These are phyloP conservation scores for Leishmania major DNA, from an alignment of 208 protist genomes.

Conservation along the genomic window DNA sequence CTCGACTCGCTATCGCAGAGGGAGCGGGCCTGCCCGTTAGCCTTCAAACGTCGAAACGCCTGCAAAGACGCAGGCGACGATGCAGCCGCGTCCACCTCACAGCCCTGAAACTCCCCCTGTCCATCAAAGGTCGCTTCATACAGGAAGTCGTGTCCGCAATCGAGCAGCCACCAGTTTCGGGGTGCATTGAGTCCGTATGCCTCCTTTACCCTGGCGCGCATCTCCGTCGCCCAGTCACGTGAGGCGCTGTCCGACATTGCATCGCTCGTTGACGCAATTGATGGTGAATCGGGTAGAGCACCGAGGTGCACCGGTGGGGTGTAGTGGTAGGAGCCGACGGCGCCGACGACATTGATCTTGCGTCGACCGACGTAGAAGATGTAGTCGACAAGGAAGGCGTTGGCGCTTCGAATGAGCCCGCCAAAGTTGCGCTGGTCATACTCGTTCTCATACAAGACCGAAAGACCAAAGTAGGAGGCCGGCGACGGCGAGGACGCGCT, in stretches of 20 bases:
- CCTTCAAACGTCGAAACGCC: conserved; percentile 35
- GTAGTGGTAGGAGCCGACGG: conserved; percentile 87
- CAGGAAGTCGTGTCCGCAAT: conserved; percentile 68
- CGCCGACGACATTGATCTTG: conserved; percentile 83
- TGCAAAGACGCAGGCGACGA: conserved; percentile 22
- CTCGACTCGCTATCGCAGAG: conserved; percentile 57
- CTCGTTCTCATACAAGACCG: conserved; percentile 87
- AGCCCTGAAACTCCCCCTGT: background rate
- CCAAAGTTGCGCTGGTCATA: conserved; percentile 88
- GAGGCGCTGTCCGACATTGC: background rate
- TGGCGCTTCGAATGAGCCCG: conserved; percentile 85
- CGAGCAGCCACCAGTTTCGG: conserved; percentile 64
- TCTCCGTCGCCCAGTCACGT: conserved; percentile 14
- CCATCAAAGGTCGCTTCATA: conserved; percentile 27
- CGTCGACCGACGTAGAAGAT: conserved; percentile 80
- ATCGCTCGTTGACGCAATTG: background rate
- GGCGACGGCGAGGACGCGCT: background rate
- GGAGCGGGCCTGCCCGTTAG: conserved; percentile 18
- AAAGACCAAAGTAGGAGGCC: conserved; percentile 59
- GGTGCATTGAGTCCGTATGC: conserved; percentile 14
- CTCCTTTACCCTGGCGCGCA: conserved; percentile 24
- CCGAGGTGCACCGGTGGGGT: conserved; percentile 74
- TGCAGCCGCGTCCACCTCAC: background rate
- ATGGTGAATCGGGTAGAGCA: background rate
- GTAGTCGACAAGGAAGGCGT: conserved; percentile 85